phyloP scores from a whole-genome alignment of 1,284 basidiomycete species.

The Cystobasidium sp. region DNA sequence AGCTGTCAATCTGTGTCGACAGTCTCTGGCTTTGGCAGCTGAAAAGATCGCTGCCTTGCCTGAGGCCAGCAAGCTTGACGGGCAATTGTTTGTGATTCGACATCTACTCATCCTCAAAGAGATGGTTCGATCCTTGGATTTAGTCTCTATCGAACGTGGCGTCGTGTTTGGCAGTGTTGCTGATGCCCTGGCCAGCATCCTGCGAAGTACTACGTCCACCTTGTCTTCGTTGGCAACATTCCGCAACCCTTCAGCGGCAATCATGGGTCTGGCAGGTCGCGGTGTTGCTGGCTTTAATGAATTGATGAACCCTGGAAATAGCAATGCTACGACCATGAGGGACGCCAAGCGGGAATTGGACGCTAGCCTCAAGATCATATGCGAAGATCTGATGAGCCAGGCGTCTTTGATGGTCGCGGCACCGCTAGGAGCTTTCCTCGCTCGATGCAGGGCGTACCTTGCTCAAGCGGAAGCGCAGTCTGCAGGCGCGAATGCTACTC shows the following conservation, averaged over 20 bases:
- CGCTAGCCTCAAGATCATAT: conserved; percentile 75
- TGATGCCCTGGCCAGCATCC: conserved; percentile 50
- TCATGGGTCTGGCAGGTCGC: conserved; percentile 47
- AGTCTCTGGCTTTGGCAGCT: conserved; percentile 73
- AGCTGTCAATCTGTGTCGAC: conserved; percentile 76
- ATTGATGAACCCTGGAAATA: background rate
- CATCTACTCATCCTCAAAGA: conserved; percentile 91
- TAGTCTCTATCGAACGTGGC: conserved; percentile 60
- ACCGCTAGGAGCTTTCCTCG: conserved; percentile 67
- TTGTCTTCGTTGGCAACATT: conserved; percentile 7
- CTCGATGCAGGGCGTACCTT: conserved; percentile 60
- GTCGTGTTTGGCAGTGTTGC: conserved; percentile 51
- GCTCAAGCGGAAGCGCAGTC: conserved; percentile 49
- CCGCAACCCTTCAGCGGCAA: conserved; percentile 26
- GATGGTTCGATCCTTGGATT: conserved; percentile 74
- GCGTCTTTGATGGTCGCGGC: conserved; percentile 63
- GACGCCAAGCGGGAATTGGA: conserved; percentile 73
- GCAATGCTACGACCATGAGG: conserved; percentile 47
- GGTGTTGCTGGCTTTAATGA: conserved; percentile 51
- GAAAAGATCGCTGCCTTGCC: conserved; percentile 65
- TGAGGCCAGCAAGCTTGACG: conserved; percentile 65
- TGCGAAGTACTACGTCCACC: conserved; percentile 47
- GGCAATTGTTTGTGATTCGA: conserved; percentile 79
- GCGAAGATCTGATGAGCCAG: conserved; percentile 77
- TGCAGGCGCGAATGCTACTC: background rate